A percentile compares a stretch with the other conserved stretches of the same genome.
These are phyloP conservation scores for Penicillium sp. DNA, from an alignment of 2,329 filamentous ascomycete genomes.

Conservation along the genomic window DNA sequence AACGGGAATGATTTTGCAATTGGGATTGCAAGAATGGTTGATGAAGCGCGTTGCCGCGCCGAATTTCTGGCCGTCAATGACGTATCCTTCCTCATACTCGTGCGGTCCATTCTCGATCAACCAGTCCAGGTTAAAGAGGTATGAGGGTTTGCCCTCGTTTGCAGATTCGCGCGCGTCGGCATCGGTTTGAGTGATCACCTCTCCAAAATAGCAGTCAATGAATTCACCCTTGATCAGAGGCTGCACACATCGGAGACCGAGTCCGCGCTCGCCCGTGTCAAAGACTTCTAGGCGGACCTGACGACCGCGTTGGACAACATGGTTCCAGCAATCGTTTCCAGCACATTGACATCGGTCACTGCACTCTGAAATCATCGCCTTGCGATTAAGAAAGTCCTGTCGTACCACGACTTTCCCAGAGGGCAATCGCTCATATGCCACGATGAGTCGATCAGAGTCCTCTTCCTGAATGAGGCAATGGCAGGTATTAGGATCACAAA, in stretches of 20 bases:
- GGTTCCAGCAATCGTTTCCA: slow-evolving; percentile 43
- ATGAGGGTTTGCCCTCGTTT: slow-evolving; percentile 39
- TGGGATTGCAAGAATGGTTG: slow-evolving; percentile 54
- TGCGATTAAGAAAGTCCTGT: slow-evolving; percentile 37
- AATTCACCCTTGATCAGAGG: slow-evolving; percentile 48
- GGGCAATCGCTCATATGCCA: slow-evolving; percentile 34
- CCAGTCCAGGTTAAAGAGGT: slow-evolving; percentile 50
- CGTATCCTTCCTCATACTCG: slow-evolving; percentile 35
- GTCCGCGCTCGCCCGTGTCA: slow-evolving; percentile 46
- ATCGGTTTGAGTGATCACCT: slow-evolving; percentile 45
- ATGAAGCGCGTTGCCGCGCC: slow-evolving; percentile 51
- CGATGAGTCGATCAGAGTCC: slow-evolving; percentile 34
- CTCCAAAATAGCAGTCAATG: slow-evolving; percentile 51
- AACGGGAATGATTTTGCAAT: slow-evolving; percentile 50
- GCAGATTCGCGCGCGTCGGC: slow-evolving; percentile 45
- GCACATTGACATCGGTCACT: slow-evolving; percentile 43
- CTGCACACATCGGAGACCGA: slow-evolving; percentile 47
- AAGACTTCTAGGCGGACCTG: slow-evolving; percentile 49
- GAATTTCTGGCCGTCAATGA: slow-evolving; percentile 50
- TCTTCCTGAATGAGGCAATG: slow-evolving; percentile 38
- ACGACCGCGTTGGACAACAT: slow-evolving; percentile 47
- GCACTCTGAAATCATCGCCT: slow-evolving; percentile 49
- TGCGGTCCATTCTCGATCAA: slow-evolving; percentile 28
- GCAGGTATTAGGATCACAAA: slow-evolving; percentile 35
- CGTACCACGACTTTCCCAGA: slow-evolving; percentile 31